phyloP scores from a whole-genome alignment of 805 yeast genomes.

The Pichia nanzhaoensis region DNA sequence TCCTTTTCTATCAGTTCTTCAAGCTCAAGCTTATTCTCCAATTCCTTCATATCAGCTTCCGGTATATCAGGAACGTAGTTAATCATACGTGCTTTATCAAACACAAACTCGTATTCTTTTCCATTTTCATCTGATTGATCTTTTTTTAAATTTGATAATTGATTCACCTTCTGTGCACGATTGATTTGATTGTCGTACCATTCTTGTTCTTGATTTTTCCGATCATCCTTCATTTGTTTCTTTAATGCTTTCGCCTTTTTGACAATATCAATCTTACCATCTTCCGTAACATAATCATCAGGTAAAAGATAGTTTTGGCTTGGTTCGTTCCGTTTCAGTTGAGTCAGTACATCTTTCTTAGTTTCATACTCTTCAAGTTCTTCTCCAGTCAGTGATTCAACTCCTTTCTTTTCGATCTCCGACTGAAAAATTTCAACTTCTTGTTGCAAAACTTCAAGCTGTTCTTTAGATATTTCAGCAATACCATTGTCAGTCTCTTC shows the following conservation, averaged over 20 bases:
- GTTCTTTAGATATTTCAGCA: conserved; percentile 45
- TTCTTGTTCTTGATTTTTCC: conserved; percentile 16
- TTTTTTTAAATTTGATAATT: conserved; percentile 14
- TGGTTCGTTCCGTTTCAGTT: conserved; percentile 28
- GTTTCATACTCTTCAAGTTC: conserved; percentile 47
- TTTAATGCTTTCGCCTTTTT: conserved; percentile 47
- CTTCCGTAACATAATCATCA: conserved; percentile 45
- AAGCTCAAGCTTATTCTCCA: conserved; percentile 26
- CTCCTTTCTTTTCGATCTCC: conserved; percentile 45
- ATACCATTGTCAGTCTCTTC: conserved; percentile 37
- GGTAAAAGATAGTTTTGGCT: conserved; percentile 42
- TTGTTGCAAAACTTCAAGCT: conserved; percentile 34
- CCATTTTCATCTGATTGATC: conserved; percentile 23
- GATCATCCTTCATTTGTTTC: conserved; percentile 28
- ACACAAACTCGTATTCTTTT: conserved; percentile 64
- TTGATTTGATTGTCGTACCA: conserved; percentile 53
- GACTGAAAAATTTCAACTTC: conserved; percentile 45
- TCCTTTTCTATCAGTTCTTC: conserved; percentile 32
- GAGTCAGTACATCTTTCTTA: conserved; percentile 43
- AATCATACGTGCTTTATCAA: conserved; percentile 58
- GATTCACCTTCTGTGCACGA: conserved; percentile 31
- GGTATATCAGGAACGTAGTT: conserved; percentile 40
- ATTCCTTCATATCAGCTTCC: conserved; percentile 22
- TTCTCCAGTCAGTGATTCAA: conserved; percentile 41
- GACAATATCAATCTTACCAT: conserved; percentile 47